These are phyloP conservation scores for Phytopythium mirpurense DNA, from an alignment of 352 stramenopile genomes.

Conservation along the genomic window DNA sequence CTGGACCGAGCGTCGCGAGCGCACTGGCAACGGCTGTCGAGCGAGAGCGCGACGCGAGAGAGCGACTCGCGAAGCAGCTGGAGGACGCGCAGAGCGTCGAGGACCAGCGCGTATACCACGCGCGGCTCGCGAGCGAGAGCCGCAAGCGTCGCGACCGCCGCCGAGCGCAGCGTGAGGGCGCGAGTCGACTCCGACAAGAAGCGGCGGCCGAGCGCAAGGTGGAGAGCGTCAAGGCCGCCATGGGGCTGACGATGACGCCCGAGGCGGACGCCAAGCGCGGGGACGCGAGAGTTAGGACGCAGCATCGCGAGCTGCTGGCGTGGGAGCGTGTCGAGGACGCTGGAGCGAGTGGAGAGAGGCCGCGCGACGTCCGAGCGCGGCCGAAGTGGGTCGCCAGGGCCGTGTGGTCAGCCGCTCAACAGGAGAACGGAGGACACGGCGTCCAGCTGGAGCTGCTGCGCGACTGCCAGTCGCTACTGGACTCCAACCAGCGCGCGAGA, in stretches of 20 bases:
- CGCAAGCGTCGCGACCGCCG: conserved; percentile 35
- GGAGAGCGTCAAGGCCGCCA: neutral
- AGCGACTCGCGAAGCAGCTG: conserved; percentile 21
- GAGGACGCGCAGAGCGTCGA: conserved; percentile 35
- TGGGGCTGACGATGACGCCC: neutral
- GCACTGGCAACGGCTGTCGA: conserved; percentile 8
- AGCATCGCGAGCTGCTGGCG: conserved; percentile 2
- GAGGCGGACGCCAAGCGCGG: neutral
- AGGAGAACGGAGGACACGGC: neutral
- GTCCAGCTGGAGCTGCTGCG: conserved; percentile 14
- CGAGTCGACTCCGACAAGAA: conserved; percentile 26
- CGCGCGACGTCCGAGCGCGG: neutral
- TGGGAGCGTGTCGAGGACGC: conserved; percentile 13
- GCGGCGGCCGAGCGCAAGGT: conserved; percentile 22
- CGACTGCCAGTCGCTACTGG: conserved; percentile 18
- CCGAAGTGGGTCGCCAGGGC: conserved; percentile 17
- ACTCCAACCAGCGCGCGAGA: neutral
- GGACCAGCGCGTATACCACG: conserved; percentile 45
- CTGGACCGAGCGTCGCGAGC: neutral
- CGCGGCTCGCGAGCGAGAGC: conserved; percentile 33
- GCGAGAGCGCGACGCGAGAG: conserved; percentile 21
- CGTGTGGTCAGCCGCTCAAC: conserved; percentile 10
- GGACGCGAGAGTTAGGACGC: neutral
- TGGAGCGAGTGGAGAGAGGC: neutral
- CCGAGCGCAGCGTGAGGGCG: conserved; percentile 24